Evolutionary conservation across 2,329 filamentous ascomycete species (phyloP).

Genomic region (Tolypocladium cylindrosporum): DNA sequence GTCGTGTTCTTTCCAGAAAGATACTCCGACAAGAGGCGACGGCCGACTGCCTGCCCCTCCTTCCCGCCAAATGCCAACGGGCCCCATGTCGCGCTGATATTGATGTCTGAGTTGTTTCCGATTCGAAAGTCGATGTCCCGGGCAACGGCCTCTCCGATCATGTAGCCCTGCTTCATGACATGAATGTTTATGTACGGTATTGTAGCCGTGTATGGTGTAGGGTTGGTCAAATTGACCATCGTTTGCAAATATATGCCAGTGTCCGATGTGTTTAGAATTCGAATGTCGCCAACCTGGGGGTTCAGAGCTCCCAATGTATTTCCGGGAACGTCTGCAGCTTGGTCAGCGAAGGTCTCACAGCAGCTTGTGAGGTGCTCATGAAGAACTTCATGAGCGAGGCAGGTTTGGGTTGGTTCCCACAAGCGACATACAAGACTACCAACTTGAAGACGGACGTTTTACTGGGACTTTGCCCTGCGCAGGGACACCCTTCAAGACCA

Average conservation of each 20-base stretch:
- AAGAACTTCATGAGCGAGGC: not conserved
- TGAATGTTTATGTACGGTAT: constrained; percentile 76
- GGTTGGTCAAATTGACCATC: constrained; percentile 76
- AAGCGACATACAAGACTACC: constrained; percentile 16
- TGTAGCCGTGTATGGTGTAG: constrained; percentile 72
- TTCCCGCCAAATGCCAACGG: constrained; percentile 52
- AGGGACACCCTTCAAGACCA: constrained; percentile 75
- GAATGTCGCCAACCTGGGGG: constrained; percentile 61
- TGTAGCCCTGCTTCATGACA: constrained; percentile 60
- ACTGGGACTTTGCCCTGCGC: constrained; percentile 79
- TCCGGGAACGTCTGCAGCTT: constrained; percentile 44
- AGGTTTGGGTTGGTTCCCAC: not conserved
- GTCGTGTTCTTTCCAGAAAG: constrained; percentile 82
- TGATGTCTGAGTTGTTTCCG: constrained; percentile 63
- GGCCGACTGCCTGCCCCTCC: constrained; percentile 51
- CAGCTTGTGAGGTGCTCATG: constrained; percentile 9
- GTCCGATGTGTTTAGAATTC: constrained; percentile 61
- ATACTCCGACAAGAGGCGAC: constrained; percentile 72
- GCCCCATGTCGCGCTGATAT: constrained; percentile 64
- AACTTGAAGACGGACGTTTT: constrained; percentile 68
- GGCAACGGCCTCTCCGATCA: constrained; percentile 66
- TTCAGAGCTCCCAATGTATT: constrained; percentile 36
- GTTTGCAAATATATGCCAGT: constrained; percentile 63
- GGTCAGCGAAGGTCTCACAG: constrained; percentile 21
- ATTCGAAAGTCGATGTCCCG: constrained; percentile 51